Base-by-base conservation (phyloP, 2,329 filamentous ascomycete genomes). In the Didymella segeticola region DNA sequence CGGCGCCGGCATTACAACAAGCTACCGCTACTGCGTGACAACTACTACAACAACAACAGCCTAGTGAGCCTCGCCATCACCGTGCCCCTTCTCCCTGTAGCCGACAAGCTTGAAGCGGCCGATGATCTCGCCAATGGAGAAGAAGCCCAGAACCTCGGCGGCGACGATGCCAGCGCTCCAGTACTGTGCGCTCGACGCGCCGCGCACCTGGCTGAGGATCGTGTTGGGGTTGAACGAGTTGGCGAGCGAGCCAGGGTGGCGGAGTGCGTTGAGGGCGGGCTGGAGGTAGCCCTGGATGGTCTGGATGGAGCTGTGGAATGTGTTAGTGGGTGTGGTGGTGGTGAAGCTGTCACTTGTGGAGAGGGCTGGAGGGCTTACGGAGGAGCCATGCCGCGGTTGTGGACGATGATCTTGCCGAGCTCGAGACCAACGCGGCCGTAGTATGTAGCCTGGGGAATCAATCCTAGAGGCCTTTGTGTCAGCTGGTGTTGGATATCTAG, bases 61-160 rank as follows among this genome's bases (percentile, higher is more conserved):
- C 25, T 25, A 47, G 47, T 66, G 67, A 15, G 59, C 63, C 51
- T 63, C 45, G 51, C 43, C 27, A 20, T 53, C 50, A n/a, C 43
- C 51, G 39, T 54, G 51, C 22, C 33, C 66, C 63, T 67, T 73
- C 33, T 67, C 62, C 66, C 78, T 70, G 84, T 99, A 99, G 62
- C 95, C 95, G 68, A 99, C 83, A 67, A 99, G 78, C 89, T 99
- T 98, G 81, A 95, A 86, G 72, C 93, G 86, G 70, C 95, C 95
- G 70, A 99, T 87, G 78, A 99, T 98, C 84, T 98, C 93, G 63
- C 95, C 95, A 49, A 98, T 86, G 58, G 93, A 96, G 85, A 98
- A 99, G 86, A 99, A 99, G 58, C 95, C 95, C 64, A 99, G 79
- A 43, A 91, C 84, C 81, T 99, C 93, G 51, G 93, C 93, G 41